These are phyloP conservation scores for Candida sakaeoensis DNA, from an alignment of 805 yeast species.

Conservation along the genomic window DNA sequence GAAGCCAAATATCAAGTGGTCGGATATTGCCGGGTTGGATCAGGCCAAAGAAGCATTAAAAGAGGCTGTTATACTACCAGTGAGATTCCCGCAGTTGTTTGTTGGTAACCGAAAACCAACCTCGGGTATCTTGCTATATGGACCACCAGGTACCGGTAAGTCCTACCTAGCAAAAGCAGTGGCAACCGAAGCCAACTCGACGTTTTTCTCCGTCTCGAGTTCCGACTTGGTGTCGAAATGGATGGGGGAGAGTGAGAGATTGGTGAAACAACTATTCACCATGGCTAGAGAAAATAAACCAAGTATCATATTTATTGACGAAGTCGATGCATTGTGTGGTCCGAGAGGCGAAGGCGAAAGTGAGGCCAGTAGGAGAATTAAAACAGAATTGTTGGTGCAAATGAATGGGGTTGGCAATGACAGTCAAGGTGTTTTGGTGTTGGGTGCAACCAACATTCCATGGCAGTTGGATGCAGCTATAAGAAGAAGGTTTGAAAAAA, in stretches of 20 bases:
- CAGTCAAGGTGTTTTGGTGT: slow-evolving; percentile 82
- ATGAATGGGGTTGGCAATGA: slow-evolving; percentile 99
- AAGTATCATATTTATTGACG: slow-evolving; percentile 93
- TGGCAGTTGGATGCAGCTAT: slow-evolving; percentile 99
- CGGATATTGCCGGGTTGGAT: slow-evolving; percentile 93
- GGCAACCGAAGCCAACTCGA: slow-evolving; percentile 96
- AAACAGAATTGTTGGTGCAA: slow-evolving; percentile 92
- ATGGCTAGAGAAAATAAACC: slow-evolving; percentile 98
- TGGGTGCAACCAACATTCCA: slow-evolving; percentile 98
- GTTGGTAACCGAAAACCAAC: slow-evolving; percentile 93
- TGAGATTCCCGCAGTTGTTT: slow-evolving; percentile 91
- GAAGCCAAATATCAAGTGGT: slow-evolving; percentile 91
- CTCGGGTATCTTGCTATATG: slow-evolving; percentile 72
- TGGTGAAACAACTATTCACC: slow-evolving; percentile 88
- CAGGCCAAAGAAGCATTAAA: slow-evolving; percentile 93
- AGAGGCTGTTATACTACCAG: slow-evolving; percentile 96
- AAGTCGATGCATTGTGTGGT: slow-evolving; percentile 96
- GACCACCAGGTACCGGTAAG: slow-evolving; percentile 94
- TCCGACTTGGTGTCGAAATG: slow-evolving; percentile 95
- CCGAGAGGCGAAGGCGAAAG: slow-evolving; percentile 98
- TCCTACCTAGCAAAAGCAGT: slow-evolving; percentile 96
- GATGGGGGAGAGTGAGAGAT: slow-evolving; percentile 98
- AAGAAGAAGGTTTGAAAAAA: slow-evolving; percentile 90
- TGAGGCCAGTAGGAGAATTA: slow-evolving; percentile 93
- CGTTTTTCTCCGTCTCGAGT: slow-evolving; percentile 94